Evolutionary conservation across 2,329 filamentous ascomycete genomes (phyloP), one percentile per base, ranked within the genome.

Genomic region (Spiromastix sp.): DNA sequence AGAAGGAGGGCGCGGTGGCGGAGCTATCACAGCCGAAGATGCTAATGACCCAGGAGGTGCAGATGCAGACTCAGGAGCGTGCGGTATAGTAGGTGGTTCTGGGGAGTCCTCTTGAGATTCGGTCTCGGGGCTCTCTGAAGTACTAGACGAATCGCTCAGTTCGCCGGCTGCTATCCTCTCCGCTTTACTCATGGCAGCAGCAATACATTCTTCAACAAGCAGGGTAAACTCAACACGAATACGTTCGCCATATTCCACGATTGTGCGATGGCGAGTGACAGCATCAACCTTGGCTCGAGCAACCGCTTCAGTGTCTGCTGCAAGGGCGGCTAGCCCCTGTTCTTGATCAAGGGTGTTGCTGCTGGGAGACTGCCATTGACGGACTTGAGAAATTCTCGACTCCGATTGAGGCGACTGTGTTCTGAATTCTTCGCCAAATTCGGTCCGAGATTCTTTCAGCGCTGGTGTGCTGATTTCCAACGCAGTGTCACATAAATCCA

Each of bases 341-440:
- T 96, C 89, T 55, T 95, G 86, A 43, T 98, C 91, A 11, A 94
- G 63, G 0, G 86, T 91, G 50, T 89, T 89, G 32, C 81, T 82
- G 49, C 85, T 87, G 1, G 91, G 91, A 4, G 89, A 94, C 52
- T 94, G 86, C 91, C 93, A 98, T 55, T 95, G 86, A 46, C 93
- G 59, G 4, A 98, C 87, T 57, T 98, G 91, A 2, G 84, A 83
- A 48, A 96, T 93, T 20, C 89, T 79, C 28, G 85, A 91, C 55
- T 98, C 91, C 0, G 93, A 98, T 52, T 95, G 85, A 0, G 91
- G 91, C 4, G 91, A 98, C 54, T 95, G 83, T 0, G 89, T 94
- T 30, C 89, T 78, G 43, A 96, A 78, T 43, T 94, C 86, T 32
- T 82, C 80, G 5, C 63, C 61, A 25, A 74, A 70, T 30, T 70